These are phyloP conservation scores for Exophiala lecanii-corni DNA, from an alignment of 2,329 filamentous ascomycete species.

Conservation along the genomic window DNA sequence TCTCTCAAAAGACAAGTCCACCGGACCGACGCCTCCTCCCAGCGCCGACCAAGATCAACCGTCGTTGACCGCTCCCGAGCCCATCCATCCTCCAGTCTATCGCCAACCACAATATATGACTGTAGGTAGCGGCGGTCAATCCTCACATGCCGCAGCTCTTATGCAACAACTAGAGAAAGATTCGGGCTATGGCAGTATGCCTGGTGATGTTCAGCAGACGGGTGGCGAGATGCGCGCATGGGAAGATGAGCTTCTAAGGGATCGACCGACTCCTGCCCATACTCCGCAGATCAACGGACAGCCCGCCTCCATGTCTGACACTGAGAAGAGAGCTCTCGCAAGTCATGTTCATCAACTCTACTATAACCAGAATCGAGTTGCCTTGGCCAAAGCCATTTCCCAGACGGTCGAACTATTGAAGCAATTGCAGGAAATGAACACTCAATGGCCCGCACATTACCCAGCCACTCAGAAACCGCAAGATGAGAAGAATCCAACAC, in stretches of 20 bases:
- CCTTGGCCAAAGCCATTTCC: constrained; percentile 82
- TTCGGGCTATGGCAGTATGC: constrained; percentile 83
- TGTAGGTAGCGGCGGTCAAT: constrained; percentile 75
- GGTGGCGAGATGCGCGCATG: constrained; percentile 44
- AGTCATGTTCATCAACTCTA: constrained; percentile 80
- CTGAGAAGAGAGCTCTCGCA: constrained; percentile 65
- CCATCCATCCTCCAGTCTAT: constrained; percentile 11
- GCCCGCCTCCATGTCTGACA: constrained; percentile 49
- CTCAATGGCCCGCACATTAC: constrained; percentile 90
- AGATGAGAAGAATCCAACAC: constrained; percentile 29
- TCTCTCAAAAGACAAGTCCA: constrained; percentile 3
- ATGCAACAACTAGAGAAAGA: constrained; percentile 79
- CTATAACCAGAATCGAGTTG: constrained; percentile 78
- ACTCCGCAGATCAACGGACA: constrained; percentile 49
- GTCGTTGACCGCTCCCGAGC: constrained; percentile 10
- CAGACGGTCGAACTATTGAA: constrained; percentile 79
- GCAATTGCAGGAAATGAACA: constrained; percentile 81
- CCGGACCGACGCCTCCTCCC: background rate
- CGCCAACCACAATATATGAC: constrained; percentile 70
- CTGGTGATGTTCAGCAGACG: constrained; percentile 55
- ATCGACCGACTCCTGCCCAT: constrained; percentile 54
- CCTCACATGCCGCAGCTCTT: constrained; percentile 73
- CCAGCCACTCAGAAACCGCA: constrained; percentile 70
- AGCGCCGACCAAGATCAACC: constrained; percentile 7
- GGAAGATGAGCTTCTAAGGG: constrained; percentile 53